Percentiles rank a stretch among this genome's conserved stretches.
Conservation (phyloP, 78 protist species). For the slime mould (Dictyostelium discoideum) region dicty_2.7 NC_007091.3:5096501-5097000, state of each 20-base stretch:
- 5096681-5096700: constrained; percentile 91
- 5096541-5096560: constrained; percentile 98
- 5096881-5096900: constrained; percentile 65
- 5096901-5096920: constrained; percentile 78
- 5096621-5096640: constrained; percentile 61
- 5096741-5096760: constrained; percentile 96
- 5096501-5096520: constrained; percentile 91
- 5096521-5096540: constrained; percentile 97
- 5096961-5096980: constrained; percentile 85
- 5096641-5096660: constrained; percentile 91
- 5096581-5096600: constrained; percentile 89
- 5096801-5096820: constrained; percentile 97
- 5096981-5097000: neutral
- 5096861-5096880: constrained; percentile 86
- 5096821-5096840: constrained; percentile 97
- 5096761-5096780: constrained; percentile 91
- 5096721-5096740: constrained; percentile 99
- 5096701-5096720: constrained; percentile 89
- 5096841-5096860: constrained; percentile 92
- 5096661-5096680: constrained; percentile 98
- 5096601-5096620: constrained; percentile 60
- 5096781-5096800: constrained; percentile 96
- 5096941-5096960: constrained; percentile 90
- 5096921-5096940: constrained; percentile 94
- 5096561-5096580: constrained; percentile 97